These are phyloP conservation scores for Nicotiana otophora DNA, from an alignment of 257 asterid genomes.

Conservation along the genomic window DNA sequence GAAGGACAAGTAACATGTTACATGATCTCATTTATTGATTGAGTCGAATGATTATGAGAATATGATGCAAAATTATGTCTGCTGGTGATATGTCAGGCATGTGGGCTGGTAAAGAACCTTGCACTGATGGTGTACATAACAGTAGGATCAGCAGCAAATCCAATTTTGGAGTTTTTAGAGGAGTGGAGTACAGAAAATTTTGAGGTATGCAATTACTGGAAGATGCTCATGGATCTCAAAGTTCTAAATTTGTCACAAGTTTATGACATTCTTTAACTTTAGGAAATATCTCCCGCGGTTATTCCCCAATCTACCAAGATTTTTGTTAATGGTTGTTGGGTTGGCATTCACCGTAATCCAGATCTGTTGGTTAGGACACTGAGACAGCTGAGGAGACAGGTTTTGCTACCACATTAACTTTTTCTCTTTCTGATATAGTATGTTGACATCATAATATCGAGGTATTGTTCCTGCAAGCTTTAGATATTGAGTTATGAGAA, in stretches of 20 bases:
- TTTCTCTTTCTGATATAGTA: background rate
- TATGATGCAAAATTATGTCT: background rate
- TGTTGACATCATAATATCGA: background rate
- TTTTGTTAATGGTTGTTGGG: constrained; percentile 98
- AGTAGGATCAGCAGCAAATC: constrained; percentile 99
- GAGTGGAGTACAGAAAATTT: constrained; percentile 99
- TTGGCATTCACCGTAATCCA: constrained; percentile 96
- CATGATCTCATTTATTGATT: background rate
- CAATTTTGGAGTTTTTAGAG: constrained; percentile 89
- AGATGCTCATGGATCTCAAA: constrained; percentile 1
- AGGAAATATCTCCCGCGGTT: constrained; percentile 98
- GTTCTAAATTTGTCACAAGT: background rate
- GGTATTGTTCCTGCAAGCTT: background rate
- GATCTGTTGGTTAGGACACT: constrained; percentile 92
- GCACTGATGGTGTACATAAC: constrained; percentile 96
- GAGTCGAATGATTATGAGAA: background rate
- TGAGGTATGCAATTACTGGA: constrained; percentile 46
- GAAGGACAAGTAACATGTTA: constrained; percentile 70
- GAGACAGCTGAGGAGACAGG: constrained; percentile 86
- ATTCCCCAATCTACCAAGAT: constrained; percentile 91
- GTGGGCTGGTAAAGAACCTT: constrained; percentile 95
- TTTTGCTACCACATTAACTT: constrained; percentile 24
- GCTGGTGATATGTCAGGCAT: constrained; percentile 54
- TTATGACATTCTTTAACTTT: constrained; percentile 11
- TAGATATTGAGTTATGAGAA: background rate